Conservation (phyloP, 768 basidiomycete genomes). For the Cystobasidium onofrii region DNA sequence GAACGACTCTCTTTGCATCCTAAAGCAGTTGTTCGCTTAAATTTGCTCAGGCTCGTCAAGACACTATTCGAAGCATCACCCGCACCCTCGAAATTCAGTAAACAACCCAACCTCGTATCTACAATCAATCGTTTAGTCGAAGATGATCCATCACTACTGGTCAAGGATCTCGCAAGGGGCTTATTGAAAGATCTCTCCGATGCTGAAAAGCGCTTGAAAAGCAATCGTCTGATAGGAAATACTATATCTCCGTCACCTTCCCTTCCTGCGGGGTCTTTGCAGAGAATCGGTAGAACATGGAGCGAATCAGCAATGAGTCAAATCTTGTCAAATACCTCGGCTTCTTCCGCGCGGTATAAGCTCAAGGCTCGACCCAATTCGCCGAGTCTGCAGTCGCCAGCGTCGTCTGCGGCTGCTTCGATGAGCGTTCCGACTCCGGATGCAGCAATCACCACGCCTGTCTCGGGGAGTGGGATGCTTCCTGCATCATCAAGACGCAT, state of each 20-base stretch:
- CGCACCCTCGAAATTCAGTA: constrained; percentile 33
- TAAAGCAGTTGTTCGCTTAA: constrained; percentile 83
- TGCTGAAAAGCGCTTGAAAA: background rate
- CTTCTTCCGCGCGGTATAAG: background rate
- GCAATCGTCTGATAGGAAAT: background rate
- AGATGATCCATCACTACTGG: constrained; percentile 82
- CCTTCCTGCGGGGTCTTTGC: background rate
- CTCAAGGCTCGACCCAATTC: constrained; percentile 21
- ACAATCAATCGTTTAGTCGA: constrained; percentile 72
- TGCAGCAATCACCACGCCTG: background rate
- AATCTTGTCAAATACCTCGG: background rate
- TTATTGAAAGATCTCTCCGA: constrained; percentile 34
- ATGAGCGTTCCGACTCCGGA: background rate
- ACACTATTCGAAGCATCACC: constrained; percentile 61
- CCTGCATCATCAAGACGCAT: constrained; percentile 4
- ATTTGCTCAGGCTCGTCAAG: constrained; percentile 73
- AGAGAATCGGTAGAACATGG: background rate
- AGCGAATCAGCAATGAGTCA: constrained; percentile 9
- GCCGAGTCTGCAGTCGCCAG: background rate
- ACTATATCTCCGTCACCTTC: background rate
- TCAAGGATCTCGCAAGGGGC: constrained; percentile 64
- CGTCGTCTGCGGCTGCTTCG: background rate
- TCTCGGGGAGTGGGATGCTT: background rate
- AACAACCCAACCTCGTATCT: constrained; percentile 30
- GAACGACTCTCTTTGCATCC: constrained; percentile 59